Conservation (phyloP, 2,329 filamentous ascomycete species). For the Aureobasidium sp. region DNA sequence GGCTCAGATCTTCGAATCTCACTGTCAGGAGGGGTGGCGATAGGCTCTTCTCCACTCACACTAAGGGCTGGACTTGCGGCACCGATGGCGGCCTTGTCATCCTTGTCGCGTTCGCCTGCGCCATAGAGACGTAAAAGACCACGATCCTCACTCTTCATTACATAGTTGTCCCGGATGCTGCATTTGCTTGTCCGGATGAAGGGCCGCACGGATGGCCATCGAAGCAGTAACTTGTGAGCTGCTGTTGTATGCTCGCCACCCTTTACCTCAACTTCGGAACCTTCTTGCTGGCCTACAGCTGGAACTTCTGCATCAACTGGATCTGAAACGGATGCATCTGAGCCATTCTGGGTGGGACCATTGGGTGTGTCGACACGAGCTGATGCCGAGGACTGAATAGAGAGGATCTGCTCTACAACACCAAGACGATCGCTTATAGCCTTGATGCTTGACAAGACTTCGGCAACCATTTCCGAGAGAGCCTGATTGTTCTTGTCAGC, state of each 20-base stretch:
- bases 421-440: slow-evolving; percentile 28
- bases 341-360: slow-evolving; percentile 1
- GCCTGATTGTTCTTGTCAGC: slow-evolving; percentile 38
- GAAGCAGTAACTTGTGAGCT: slow-evolving; percentile 70
- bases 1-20: slow-evolving; percentile 27
- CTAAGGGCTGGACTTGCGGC: slow-evolving; percentile 35
- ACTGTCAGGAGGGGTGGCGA: slow-evolving; percentile 37
- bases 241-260: slow-evolving; percentile 75
- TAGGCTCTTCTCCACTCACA: slow-evolving; percentile 29
- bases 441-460: slow-evolving; percentile 41
- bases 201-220: slow-evolving; percentile 46
- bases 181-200: background rate
- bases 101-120: slow-evolving; percentile 33
- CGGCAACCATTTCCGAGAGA: slow-evolving; percentile 30
- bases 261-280: slow-evolving; percentile 47
- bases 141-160: slow-evolving; percentile 32
- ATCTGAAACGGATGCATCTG: slow-evolving; percentile 11
- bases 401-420: slow-evolving; percentile 22
- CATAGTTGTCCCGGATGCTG: slow-evolving; percentile 26
- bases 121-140: slow-evolving; percentile 32
- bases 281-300: background rate
- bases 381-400: background rate
- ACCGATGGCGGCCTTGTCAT: slow-evolving; percentile 28
- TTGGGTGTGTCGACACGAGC: slow-evolving; percentile 14
- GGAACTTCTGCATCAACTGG: background rate